A percentile compares a stretch with the other conserved stretches of the same genome.
These are phyloP conservation scores for Suillus fuscotomentosus DNA, from an alignment of 768 basidiomycete species.

Conservation along the genomic window DNA sequence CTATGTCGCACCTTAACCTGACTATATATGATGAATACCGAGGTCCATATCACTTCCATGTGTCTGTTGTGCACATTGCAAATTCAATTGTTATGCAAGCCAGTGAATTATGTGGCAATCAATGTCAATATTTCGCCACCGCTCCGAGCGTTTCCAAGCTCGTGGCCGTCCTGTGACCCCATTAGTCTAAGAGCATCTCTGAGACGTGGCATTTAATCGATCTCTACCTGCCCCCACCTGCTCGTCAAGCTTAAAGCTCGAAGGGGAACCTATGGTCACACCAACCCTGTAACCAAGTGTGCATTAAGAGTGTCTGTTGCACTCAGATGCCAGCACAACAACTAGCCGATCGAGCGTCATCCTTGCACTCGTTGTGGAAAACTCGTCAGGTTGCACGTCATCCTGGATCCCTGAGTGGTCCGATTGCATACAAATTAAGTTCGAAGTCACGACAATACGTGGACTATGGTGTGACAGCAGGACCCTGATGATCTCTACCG, in stretches of 20 bases:
- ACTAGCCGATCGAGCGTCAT: not conserved
- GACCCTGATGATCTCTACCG: not conserved
- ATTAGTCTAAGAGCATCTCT: not conserved
- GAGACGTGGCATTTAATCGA: not conserved
- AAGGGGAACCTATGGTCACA: not conserved
- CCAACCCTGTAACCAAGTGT: not conserved
- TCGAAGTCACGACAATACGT: not conserved
- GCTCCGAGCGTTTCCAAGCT: not conserved
- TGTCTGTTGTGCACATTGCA: not conserved
- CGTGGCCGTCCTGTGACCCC: not conserved
- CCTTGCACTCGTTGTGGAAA: not conserved
- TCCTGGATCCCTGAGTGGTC: no score
- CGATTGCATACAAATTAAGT: no score
- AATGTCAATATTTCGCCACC: not conserved
- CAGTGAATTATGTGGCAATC: not conserved
- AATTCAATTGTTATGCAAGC: not conserved
- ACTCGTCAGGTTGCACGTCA: not conserved
- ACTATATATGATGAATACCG: not conserved
- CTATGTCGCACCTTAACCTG: constrained; percentile 53
- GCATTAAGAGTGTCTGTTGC: not conserved
- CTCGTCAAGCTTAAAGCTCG: not conserved
- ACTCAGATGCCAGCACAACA: not conserved
- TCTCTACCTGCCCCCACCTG: not conserved
- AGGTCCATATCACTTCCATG: not conserved
- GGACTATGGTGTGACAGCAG: not conserved